These are phyloP conservation scores for Fusarium zealandicum DNA, from an alignment of 2,329 filamentous ascomycete genomes.

Conservation along the genomic window DNA sequence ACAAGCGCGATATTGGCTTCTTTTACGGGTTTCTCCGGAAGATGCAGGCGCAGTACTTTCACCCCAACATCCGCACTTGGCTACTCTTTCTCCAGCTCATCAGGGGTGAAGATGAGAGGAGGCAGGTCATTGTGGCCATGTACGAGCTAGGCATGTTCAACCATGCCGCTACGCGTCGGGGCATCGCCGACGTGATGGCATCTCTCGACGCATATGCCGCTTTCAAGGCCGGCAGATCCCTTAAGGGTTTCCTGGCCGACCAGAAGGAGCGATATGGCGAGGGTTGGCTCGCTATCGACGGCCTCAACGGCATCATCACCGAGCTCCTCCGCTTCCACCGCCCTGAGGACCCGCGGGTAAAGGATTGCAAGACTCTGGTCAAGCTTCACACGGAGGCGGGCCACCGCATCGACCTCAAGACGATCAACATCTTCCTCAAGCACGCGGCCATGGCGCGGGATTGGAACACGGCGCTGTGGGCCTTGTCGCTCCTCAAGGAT, in stretches of 20 bases:
- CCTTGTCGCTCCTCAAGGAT: slow-evolving; percentile 33
- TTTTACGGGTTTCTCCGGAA: slow-evolving; percentile 51
- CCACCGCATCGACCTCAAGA: slow-evolving; percentile 39
- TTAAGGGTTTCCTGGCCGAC: slow-evolving; percentile 49
- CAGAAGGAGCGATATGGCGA: slow-evolving; percentile 55
- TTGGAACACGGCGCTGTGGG: slow-evolving; percentile 46
- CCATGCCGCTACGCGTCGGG: slow-evolving; percentile 45
- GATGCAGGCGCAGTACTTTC: slow-evolving; percentile 51
- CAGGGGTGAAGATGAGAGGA: slow-evolving; percentile 63
- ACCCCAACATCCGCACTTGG: slow-evolving; percentile 57
- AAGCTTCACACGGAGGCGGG: slow-evolving; percentile 36
- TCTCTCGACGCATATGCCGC: slow-evolving; percentile 53
- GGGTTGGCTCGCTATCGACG: slow-evolving; percentile 52
- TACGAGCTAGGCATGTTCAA: slow-evolving; percentile 53
- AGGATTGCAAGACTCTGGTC: slow-evolving; percentile 43
- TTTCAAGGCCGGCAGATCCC: slow-evolving; percentile 45
- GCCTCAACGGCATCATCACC: slow-evolving; percentile 50
- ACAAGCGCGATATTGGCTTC: slow-evolving; percentile 49
- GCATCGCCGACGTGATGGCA: slow-evolving; percentile 54
- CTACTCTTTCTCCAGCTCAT: slow-evolving; percentile 59
- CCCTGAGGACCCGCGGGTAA: slow-evolving; percentile 28
- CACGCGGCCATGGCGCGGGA: slow-evolving; percentile 40
- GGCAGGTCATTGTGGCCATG: slow-evolving; percentile 57
- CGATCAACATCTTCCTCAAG: slow-evolving; percentile 51
- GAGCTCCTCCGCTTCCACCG: slow-evolving; percentile 52